Evolutionary conservation across 192 early-diverging fungal species (phyloP), one percentile per base, ranked within the genome.

Genomic region (Rhizophagus prolifer): DNA sequence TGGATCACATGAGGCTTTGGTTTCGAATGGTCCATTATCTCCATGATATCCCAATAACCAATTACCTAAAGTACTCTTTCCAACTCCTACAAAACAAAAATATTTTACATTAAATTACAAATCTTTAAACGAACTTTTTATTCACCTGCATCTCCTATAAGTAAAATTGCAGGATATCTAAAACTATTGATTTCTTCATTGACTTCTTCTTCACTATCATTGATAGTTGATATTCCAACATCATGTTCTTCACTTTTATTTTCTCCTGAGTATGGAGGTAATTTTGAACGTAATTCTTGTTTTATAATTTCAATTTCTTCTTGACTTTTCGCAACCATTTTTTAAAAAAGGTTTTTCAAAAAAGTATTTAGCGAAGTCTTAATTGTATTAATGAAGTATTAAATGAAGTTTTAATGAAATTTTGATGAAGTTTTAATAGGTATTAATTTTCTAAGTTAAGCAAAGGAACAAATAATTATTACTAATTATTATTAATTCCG

Each of bases 61-160:
- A 38, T 67, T 67, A 36, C 65, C 65, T 9, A 67, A 67, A 2
- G 65, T 67, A 38, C 65, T 67, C 19, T 67, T 67, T 21, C 65
- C 65, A 9, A 34, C 30, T 30, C 65, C 65, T 38, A 63, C 28
- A 4, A 31, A 13, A 16, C 28, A 63, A 50, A 50, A 16, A 50
- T 12, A 50, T 54, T 12, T 44, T 12, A 44, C 10, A 44, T 44
- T 44, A 44, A 44, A 44, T 44, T 9, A 9, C 38, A 9, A 38
- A 38, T 8, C 38, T 12, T 5, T 44, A 44, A 44, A 5, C 3
- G 2, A 54, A 4, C 13, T 3, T 54, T 44, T 44, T 44, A 44
- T 44, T 44, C 0, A 54, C 47, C 47, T 16, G 47, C 5, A 54
- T 54, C 16, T 6, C 47, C 47, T 1, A 54, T 54, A 19, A 54